Evolutionary conservation across 495 filamentous ascomycete species (phyloP).

Genomic region (Neurospora sp.): DNA sequence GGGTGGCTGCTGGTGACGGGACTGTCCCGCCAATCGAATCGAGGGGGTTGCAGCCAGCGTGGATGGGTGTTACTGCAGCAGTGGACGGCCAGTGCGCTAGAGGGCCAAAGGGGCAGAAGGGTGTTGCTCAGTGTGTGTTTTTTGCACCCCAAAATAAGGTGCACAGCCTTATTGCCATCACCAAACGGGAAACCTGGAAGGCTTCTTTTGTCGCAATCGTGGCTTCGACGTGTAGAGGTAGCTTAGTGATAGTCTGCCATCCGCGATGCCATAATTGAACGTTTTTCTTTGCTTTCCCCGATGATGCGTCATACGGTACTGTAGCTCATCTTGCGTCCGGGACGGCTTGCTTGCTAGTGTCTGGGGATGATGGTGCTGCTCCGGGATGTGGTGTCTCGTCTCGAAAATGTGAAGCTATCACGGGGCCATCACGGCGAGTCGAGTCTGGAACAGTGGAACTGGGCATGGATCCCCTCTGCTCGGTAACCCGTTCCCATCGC

Average conservation of each 20-base stretch:
- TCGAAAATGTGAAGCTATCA: not conserved
- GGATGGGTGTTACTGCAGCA: not conserved
- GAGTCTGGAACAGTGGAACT: not conserved
- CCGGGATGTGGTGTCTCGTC: not conserved
- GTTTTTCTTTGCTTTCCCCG: not conserved
- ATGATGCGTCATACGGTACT: not conserved
- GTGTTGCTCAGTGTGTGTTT: slow-evolving; percentile 3
- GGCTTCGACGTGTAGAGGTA: slow-evolving; percentile 21
- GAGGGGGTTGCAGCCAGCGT: not conserved
- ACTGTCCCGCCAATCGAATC: not conserved
- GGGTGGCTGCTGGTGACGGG: not conserved
- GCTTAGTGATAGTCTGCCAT: not conserved
- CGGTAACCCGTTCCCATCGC: not conserved
- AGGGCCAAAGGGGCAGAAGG: not conserved
- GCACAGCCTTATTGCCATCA: slow-evolving; percentile 23
- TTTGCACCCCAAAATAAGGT: slow-evolving; percentile 16
- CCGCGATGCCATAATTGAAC: not conserved
- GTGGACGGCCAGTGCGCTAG: not conserved
- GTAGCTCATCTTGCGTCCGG: not conserved
- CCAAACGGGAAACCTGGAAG: slow-evolving; percentile 1
- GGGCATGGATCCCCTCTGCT: not conserved
- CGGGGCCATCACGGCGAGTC: not conserved
- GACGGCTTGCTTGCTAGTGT: not conserved
- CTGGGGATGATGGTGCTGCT: not conserved
- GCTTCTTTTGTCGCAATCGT: slow-evolving; percentile 7